A percentile compares a stretch with the other conserved stretches of the same genome.
These are phyloP conservation scores for Fusarium subtropicale DNA, from an alignment of 2,329 filamentous ascomycete species.

Conservation along the genomic window DNA sequence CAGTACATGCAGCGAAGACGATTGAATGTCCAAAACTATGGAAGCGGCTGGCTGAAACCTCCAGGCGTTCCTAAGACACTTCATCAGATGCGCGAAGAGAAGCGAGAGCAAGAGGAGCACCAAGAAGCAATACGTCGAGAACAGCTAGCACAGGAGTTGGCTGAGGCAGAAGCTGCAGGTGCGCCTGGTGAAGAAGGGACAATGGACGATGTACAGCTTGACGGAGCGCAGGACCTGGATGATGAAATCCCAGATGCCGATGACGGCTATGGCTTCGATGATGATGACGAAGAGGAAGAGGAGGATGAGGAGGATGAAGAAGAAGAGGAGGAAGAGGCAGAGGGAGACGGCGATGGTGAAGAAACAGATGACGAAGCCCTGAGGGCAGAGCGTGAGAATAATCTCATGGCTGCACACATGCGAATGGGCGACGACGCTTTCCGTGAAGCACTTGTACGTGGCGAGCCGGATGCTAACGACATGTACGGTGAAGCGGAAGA, in stretches of 20 bases:
- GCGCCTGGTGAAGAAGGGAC: constrained; percentile 59
- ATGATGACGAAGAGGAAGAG: constrained; percentile 57
- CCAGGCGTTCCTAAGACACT: constrained; percentile 90
- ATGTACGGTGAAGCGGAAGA: constrained; percentile 67
- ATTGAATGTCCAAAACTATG: constrained; percentile 85
- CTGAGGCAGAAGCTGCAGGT: constrained; percentile 67
- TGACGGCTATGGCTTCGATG: constrained; percentile 63
- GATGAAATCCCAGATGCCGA: constrained; percentile 79
- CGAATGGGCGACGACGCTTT: constrained; percentile 71
- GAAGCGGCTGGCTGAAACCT: constrained; percentile 89
- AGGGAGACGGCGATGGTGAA: constrained; percentile 55
- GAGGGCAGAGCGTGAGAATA: constrained; percentile 60
- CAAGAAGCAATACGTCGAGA: constrained; percentile 78
- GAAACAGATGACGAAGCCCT: constrained; percentile 55
- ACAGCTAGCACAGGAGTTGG: constrained; percentile 78
- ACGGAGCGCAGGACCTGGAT: constrained; percentile 71
- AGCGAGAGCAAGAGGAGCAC: constrained; percentile 87
- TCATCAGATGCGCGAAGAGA: constrained; percentile 89
- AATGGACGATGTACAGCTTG: constrained; percentile 68
- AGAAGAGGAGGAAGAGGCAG: constrained; percentile 57
- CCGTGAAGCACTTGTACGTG: constrained; percentile 67
- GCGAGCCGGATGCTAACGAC: constrained; percentile 60
- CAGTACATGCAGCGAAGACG: constrained; percentile 80
- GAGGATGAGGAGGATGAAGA: constrained; percentile 60
- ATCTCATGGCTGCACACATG: constrained; percentile 63